Evolutionary conservation across 805 yeast genomes (phyloP).

Genomic region (Candida nonsorbophila): DNA sequence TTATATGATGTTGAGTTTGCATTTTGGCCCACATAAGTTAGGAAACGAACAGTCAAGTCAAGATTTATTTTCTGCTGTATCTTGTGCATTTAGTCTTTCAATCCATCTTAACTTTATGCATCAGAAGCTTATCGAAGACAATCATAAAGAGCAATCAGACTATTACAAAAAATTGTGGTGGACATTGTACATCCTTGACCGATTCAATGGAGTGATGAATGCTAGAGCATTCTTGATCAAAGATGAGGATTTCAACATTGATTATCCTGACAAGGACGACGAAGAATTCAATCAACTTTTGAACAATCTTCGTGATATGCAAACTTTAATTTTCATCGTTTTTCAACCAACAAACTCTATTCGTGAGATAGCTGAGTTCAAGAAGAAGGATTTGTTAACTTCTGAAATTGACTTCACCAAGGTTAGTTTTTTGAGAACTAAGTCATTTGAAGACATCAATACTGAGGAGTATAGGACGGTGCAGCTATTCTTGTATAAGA

Average conservation of each 20-base stretch:
- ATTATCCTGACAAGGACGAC: constrained; percentile 7
- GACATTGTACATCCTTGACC: constrained; percentile 26
- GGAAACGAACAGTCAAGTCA: constrained; percentile 26
- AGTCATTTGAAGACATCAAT: too few species aligned
- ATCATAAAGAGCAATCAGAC: constrained; percentile 4
- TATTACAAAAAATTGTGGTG: constrained; percentile 28
- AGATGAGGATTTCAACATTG: constrained; percentile 27
- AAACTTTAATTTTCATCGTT: constrained; percentile 4
- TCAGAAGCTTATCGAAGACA: constrained; percentile 2
- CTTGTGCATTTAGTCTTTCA: constrained; percentile 5
- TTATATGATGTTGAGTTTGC: constrained; percentile 18
- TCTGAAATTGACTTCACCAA: too few species aligned
- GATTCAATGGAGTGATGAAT: constrained; percentile 25
- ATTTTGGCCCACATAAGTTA: constrained; percentile 17
- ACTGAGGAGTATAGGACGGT: too few species aligned
- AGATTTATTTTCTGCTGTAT: constrained; percentile 23
- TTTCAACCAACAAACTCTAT: too few species aligned
- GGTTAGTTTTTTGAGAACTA: too few species aligned
- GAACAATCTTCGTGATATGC: constrained; percentile 1
- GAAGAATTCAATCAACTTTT: constrained; percentile 1
- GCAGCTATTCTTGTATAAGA: too few species aligned
- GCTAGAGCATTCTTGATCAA: constrained; percentile 21
- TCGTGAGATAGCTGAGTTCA: too few species aligned
- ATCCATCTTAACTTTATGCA: constrained; percentile 6
- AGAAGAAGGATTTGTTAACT: too few species aligned